A percentile compares a stretch with the other conserved stretches of the same genome.
These are phyloP conservation scores for Colletotrichum eremochloae DNA, from an alignment of 2,329 filamentous ascomycete genomes.

Conservation along the genomic window DNA sequence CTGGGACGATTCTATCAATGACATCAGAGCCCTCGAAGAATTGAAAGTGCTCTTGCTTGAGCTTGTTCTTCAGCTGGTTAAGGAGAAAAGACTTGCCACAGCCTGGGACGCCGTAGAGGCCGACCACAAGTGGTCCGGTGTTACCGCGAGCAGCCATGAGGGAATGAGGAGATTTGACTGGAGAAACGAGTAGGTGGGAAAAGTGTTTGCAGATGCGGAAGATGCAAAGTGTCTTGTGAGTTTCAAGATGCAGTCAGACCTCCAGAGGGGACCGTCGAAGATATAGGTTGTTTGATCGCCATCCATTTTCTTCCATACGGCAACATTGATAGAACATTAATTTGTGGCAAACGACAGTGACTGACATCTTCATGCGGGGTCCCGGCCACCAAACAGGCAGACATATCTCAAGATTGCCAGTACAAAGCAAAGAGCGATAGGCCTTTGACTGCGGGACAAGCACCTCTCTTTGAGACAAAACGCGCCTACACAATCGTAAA, in stretches of 20 bases:
- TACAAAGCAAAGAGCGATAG: not conserved
- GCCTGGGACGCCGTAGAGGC: constrained; percentile 67
- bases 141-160: not conserved
- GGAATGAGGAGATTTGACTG: no score
- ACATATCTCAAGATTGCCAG: not conserved
- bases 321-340: not conserved
- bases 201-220: not conserved
- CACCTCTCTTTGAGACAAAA: not conserved
- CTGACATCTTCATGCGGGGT: not conserved
- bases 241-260: not conserved
- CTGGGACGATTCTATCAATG: constrained; percentile 57
- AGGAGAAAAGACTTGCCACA: constrained; percentile 66
- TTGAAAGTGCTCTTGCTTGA: constrained; percentile 52
- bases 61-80: constrained; percentile 52
- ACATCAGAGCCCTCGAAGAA: constrained; percentile 68
- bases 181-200: not conserved
- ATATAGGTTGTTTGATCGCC: not conserved
- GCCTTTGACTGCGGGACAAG: not conserved
- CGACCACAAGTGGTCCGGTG: constrained; percentile 58
- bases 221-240: not conserved
- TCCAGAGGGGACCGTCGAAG: not conserved
- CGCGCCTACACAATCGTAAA: not conserved
- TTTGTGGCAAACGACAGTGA: not conserved
- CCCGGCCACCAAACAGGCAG: not conserved
- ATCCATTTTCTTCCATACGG: not conserved